These are phyloP conservation scores for Aspergillus indologenus DNA, from an alignment of 495 filamentous ascomycete species.

Conservation along the genomic window DNA sequence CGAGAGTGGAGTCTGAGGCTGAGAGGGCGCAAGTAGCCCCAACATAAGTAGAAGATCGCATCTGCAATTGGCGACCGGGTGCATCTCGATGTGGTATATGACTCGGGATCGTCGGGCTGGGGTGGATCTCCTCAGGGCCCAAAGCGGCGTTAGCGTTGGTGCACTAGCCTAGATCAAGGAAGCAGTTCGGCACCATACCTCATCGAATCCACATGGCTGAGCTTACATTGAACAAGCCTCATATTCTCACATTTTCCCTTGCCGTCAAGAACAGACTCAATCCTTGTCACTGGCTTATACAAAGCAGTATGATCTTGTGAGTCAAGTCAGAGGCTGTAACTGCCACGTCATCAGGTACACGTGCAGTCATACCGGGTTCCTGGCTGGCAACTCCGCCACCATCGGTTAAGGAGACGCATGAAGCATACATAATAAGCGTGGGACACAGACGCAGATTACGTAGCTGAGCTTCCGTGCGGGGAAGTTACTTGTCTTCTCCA, in stretches of 20 bases:
- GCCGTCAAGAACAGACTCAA: not conserved
- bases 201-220: not conserved
- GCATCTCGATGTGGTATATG: not conserved
- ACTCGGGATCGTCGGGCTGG: conserved; percentile 1
- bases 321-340: not conserved
- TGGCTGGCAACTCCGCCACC: not conserved
- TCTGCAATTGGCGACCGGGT: not conserved
- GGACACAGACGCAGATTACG: not conserved
- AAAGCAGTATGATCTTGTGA: not conserved
- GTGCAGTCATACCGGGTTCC: not conserved
- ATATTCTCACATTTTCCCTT: not conserved
- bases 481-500: not conserved
- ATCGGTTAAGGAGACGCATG: not conserved
- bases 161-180: not conserved
- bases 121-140: not conserved
- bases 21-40: not conserved
- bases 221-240: no score
- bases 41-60: not conserved
- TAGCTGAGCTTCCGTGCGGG: not conserved
- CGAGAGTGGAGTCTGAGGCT: not conserved
- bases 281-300: not conserved
- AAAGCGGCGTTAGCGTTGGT: not conserved
- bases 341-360: not conserved
- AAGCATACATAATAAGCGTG: no score
- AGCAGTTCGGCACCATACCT: not conserved